Evolutionary conservation across 2,329 filamentous ascomycete species (phyloP).

Genomic region (Aaosphaeria pasadenensis): DNA sequence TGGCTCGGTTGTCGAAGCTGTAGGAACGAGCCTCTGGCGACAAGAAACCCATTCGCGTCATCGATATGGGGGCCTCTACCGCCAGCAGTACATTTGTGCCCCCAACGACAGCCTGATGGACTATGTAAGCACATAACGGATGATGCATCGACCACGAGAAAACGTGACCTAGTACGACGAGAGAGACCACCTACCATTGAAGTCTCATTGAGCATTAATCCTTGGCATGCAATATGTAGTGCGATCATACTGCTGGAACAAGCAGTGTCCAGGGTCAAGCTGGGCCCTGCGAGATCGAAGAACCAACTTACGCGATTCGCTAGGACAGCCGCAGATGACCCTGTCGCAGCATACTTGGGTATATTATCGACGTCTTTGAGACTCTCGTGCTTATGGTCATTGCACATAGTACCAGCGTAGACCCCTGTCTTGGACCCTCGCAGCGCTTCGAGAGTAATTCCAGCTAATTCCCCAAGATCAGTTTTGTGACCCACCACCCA

Average conservation of each 20-base stretch:
- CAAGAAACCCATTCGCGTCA: background rate
- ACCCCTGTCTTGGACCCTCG: conserved; percentile 6
- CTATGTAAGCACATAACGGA: background rate
- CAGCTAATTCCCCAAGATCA: background rate
- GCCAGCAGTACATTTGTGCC: conserved; percentile 35
- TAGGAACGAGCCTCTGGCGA: background rate
- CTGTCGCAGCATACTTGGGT: conserved; percentile 19
- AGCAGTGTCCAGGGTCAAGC: conserved; percentile 33
- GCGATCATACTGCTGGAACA: conserved; percentile 29
- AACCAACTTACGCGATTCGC: background rate
- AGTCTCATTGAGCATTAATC: conserved; percentile 3
- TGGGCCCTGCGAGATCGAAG: conserved; percentile 20
- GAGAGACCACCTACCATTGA: background rate
- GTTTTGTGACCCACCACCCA: too few species aligned
- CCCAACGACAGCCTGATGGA: conserved; percentile 26
- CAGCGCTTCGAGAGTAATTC: conserved; percentile 5
- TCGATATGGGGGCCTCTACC: background rate
- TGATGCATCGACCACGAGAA: background rate
- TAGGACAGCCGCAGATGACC: conserved; percentile 2
- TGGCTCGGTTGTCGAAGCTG: background rate
- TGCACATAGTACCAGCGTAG: conserved; percentile 6
- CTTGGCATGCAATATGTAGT: conserved; percentile 11
- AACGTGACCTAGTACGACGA: background rate
- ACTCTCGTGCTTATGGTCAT: conserved; percentile 1
- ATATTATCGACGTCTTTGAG: conserved; percentile 3